Base-by-base conservation (phyloP, 2,329 filamentous ascomycete species). In the Orbilia blumenaviensis region DNA sequence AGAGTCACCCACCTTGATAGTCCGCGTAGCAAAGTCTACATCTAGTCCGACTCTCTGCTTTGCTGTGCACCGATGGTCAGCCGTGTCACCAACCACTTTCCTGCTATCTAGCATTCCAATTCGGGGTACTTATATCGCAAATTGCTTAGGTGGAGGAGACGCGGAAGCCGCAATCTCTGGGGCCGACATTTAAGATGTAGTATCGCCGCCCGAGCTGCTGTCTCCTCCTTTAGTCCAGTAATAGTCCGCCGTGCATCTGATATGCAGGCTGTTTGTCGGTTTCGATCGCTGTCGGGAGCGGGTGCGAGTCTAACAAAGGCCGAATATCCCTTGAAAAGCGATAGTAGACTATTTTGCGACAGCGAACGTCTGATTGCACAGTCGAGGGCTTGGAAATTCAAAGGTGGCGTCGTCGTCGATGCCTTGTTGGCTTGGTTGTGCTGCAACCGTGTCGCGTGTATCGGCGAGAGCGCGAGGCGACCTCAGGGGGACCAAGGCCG, bases 41-140 rank as follows among this genome's bases (percentile, higher is more conserved):
- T 98, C 94, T 75, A 99, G 86, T 80, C 93, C 90, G 58, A 99
- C 90, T 82, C 92, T 92, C 84, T 98, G 94, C 83, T 93, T 91
- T 66, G 92, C 87, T 71, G 98, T 81, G 74, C 77, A 80, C 54
- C 85, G 54, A 85, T 85, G 64, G 73, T 80, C 75, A 80, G 77
- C 67, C 42, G 27, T 44, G 50, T 18, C 21, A 44, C 76, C 32
- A 48, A 81, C 81, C n/a, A 18, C 7, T 46, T 36, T 32, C 41
- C 25, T 46, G n/a, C 36, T 16, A 6, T 3, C 18, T 46, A 29
- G 41, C 29, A 42, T 61, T 25, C 25, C 38, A 14, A 27, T n/a
- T 18, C 25, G 50, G 66, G 58, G 10, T 36, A 77, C 73, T 66
- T 77, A 77, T 77, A 77, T 77, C 62, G 73, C 62, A 41, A 62